Evolutionary conservation across 495 filamentous ascomycete species (phyloP).

Genomic region (Hypoxylon rickii): DNA sequence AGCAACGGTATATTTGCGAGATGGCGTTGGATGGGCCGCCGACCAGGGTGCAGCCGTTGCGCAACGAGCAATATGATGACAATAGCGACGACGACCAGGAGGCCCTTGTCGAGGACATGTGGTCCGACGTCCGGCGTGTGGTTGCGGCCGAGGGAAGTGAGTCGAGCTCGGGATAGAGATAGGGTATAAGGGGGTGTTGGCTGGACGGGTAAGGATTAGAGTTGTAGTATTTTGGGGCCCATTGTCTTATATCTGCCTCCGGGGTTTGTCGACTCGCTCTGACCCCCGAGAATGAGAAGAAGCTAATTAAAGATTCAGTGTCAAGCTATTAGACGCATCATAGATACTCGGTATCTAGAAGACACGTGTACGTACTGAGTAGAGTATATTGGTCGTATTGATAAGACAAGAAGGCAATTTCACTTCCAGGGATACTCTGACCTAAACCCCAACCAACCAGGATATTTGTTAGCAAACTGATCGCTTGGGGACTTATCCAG

Average conservation of each 20-base stretch:
- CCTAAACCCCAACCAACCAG: too few species aligned
- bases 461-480: too few species aligned
- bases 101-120: slow-evolving; percentile 18
- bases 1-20: not conserved
- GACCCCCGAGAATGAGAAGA: too few species aligned
- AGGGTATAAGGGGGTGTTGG: not conserved
- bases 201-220: not conserved
- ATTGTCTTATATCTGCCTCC: not conserved
- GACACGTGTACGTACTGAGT: too few species aligned
- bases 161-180: not conserved
- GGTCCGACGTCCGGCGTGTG: slow-evolving; percentile 10
- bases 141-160: not conserved
- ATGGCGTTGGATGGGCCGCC: not conserved
- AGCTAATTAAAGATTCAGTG: too few species aligned
- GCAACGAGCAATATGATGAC: slow-evolving; percentile 12
- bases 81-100: slow-evolving; percentile 25
- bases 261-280: too few species aligned
- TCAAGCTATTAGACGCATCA: too few species aligned
- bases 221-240: not conserved
- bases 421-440: too few species aligned
- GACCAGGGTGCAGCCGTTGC: not conserved
- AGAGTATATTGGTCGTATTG: too few species aligned
- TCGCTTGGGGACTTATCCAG: too few species aligned
- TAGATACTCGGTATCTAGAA: too few species aligned
- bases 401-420: too few species aligned